Evolutionary conservation across 495 filamentous ascomycete genomes (phyloP).

Genomic region (Penicillium dipodomyicola): DNA sequence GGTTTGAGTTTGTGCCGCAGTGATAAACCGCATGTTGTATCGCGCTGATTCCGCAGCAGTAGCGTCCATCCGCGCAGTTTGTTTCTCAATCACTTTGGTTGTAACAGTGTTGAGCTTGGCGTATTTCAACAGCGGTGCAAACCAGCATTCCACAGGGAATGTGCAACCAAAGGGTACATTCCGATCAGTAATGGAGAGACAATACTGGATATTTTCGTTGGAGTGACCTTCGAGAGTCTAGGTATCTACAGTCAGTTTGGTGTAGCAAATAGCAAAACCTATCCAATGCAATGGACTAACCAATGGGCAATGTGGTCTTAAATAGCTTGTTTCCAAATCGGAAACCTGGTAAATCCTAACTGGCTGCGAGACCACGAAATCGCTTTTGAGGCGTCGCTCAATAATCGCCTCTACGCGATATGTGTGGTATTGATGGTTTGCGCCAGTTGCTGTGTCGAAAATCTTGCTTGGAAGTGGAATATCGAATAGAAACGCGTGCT

Average conservation of each 20-base stretch:
- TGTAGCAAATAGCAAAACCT: background rate
- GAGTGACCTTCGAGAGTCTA: conserved; percentile 11
- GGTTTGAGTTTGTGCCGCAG: conserved; percentile 12
- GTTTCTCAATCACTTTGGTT: conserved; percentile 16
- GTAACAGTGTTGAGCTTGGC: conserved; percentile 8
- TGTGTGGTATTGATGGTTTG: conserved; percentile 22
- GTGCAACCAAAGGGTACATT: conserved; percentile 20
- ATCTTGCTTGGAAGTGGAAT: conserved; percentile 17
- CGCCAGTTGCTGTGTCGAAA: conserved; percentile 20
- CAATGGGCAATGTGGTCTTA: conserved; percentile 1
- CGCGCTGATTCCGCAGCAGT: conserved; percentile 22
- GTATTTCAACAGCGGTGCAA: conserved; percentile 15
- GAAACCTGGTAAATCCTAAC: conserved; percentile 15
- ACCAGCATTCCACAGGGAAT: conserved; percentile 20
- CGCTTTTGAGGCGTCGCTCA: conserved; percentile 13
- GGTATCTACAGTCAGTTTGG: background rate
- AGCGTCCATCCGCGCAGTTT: conserved; percentile 18
- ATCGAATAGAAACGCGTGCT: conserved; percentile 28
- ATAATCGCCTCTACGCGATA: conserved; percentile 24
- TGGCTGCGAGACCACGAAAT: conserved; percentile 18
- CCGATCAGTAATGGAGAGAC: conserved; percentile 16
- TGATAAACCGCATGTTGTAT: conserved; percentile 13
- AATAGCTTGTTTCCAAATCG: conserved; percentile 7
- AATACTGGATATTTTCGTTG: conserved; percentile 19
- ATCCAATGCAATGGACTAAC: conserved; percentile 1